phyloP scores from a whole-genome alignment of 345 rosid genomes.

The Arabidopsis thaliana region DNA sequence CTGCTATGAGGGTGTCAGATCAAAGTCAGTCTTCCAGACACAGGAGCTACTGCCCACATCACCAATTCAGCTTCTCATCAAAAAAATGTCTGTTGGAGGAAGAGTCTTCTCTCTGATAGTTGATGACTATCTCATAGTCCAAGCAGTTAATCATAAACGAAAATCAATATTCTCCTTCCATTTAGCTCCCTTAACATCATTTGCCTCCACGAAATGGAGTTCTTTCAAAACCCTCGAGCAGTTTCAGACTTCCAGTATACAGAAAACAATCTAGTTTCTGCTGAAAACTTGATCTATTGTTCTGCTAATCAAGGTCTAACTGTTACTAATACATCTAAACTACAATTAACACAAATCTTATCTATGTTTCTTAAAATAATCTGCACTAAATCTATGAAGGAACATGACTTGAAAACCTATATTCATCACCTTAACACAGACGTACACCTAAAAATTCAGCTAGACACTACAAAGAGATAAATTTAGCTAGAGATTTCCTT shows the following conservation, averaged over 20 bases:
- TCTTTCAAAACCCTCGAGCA: background rate
- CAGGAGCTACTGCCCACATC: too few species aligned
- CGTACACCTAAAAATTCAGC: background rate
- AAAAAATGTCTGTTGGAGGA: too few species aligned
- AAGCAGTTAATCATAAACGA: background rate
- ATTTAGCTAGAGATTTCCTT: background rate
- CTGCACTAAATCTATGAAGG: background rate
- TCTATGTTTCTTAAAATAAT: too few species aligned
- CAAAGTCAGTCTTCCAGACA: too few species aligned
- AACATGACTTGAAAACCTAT: background rate
- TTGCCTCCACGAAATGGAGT: background rate
- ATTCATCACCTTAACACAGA: constrained; percentile 14
- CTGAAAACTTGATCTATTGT: background rate
- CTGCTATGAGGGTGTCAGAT: too few species aligned
- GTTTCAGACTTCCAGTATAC: background rate
- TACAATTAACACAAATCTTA: background rate
- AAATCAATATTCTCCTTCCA: background rate
- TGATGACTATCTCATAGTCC: background rate
- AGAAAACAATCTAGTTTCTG: background rate
- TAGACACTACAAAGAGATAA: background rate
- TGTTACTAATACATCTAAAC: background rate
- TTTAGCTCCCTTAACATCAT: background rate
- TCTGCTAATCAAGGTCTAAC: background rate
- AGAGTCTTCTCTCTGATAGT: too few species aligned
- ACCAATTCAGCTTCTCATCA: too few species aligned